Conservation (phyloP, 345 rosid species). For the Conringia planisiliqua region DNA sequence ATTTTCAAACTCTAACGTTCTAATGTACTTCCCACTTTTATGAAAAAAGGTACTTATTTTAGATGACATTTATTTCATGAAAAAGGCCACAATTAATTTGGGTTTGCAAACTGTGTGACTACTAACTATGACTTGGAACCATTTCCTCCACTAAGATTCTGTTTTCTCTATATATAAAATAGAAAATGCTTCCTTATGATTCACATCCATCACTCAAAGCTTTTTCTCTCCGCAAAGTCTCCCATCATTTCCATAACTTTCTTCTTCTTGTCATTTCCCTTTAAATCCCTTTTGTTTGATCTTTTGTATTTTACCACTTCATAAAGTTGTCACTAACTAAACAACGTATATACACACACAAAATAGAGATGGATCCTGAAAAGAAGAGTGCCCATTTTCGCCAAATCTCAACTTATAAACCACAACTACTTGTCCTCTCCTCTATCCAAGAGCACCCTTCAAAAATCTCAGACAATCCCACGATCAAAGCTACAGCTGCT, state of each 20-base stretch:
- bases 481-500: conserved; percentile 2
- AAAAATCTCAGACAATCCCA: conserved; percentile 16
- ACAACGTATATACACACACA: conserved; percentile 19
- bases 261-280: conserved; percentile 26
- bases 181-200: background rate
- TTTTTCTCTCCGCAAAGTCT: conserved; percentile 4
- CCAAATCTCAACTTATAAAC: conserved; percentile 31
- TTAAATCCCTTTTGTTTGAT: conserved; percentile 1
- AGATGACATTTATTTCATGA: background rate
- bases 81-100: background rate
- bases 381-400: conserved; percentile 27
- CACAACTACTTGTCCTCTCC: conserved; percentile 27
- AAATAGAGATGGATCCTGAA: conserved; percentile 28
- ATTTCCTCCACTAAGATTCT: conserved; percentile 7
- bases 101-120: conserved; percentile 12
- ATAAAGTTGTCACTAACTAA: conserved; percentile 25
- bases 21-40: background rate
- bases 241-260: conserved; percentile 21
- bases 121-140: conserved; percentile 16
- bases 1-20: background rate
- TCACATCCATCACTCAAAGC: conserved; percentile 8
- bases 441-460: conserved; percentile 32
- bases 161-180: conserved; percentile 20
- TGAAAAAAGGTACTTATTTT: background rate
- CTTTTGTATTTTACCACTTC: conserved; percentile 15